Base-by-base conservation (phyloP, 805 yeast genomes). In the Lipomyces lipofer region DNA sequence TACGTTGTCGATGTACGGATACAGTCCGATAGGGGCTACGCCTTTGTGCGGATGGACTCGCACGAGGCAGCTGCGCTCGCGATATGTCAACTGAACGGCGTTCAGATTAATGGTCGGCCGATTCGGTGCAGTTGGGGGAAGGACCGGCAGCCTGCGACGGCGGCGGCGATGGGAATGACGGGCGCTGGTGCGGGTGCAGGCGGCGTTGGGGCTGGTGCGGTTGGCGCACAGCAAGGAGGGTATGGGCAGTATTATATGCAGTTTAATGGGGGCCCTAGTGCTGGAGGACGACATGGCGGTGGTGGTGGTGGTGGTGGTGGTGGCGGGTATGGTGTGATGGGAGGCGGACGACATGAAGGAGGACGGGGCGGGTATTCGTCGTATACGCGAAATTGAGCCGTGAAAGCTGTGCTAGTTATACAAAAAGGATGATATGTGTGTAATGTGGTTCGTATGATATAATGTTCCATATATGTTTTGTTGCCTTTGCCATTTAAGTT, bases 41-140 rank as follows among this genome's bases (percentile, higher is more conserved):
- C 96, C 9, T 90, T 89, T 74, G 92, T 87, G 58, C 85, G 85
- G 70, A 88, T 83, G 67, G 95, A 86, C 65, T 78, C 88, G 40
- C 96, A 89, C 69, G 95, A 89, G 65, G 77, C 88, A 56, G 96
- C 96, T 4, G 95, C 96, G 1, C 74, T 87, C 65, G 95, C 95
- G 45, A 88, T 89, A 65, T 85, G 85, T 29, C 92, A 86, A 65
- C 74, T 90, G 60, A 74, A 78, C 17, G 94, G 95, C 0, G 60
- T 54, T 43, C 69, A 70, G 58, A 71, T 88, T 63, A 84, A 85
- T 66, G 95, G 95, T 21, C 78, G 95, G 67, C 84, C 86, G 21
- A 71, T 88, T 67, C 85, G 84, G 67, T 82, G 89, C 63, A 91
- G 95, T 30, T 90, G 96, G 96, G 96, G 96, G 49, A 86, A 83